These are phyloP conservation scores for Penicillium cataractarum DNA, from an alignment of 495 filamentous ascomycete genomes.

Conservation along the genomic window DNA sequence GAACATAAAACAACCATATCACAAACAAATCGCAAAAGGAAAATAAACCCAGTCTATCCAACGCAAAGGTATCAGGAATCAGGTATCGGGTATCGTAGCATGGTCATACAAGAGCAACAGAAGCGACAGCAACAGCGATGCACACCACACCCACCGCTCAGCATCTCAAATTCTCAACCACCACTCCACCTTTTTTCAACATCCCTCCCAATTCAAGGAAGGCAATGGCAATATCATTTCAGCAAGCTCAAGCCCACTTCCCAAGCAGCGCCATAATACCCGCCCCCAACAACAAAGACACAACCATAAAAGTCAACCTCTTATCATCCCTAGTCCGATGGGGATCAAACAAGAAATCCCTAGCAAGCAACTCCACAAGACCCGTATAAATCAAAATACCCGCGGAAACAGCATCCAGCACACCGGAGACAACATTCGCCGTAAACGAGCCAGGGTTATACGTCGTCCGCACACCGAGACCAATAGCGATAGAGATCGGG, in stretches of 20 bases:
- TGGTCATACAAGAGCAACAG: conserved; percentile 1
- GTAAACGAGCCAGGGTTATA: conserved; percentile 42
- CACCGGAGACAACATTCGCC: conserved; percentile 44
- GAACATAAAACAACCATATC: too few relatives aligned
- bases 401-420: conserved; percentile 42
- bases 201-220: background rate
- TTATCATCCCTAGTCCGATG: conserved; percentile 37
- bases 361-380: conserved; percentile 43
- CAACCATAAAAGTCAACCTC: conserved; percentile 42
- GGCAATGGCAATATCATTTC: background rate
- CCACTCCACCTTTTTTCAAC: background rate
- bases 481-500: conserved; percentile 44
- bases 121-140: background rate
- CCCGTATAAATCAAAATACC: conserved; percentile 48
- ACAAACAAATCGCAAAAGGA: background rate
- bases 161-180: background rate
- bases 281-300: conserved; percentile 36
- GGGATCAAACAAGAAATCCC: conserved; percentile 48
- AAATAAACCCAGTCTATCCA: conserved; percentile 33
- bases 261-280: conserved; percentile 45
- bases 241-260: conserved; percentile 41
- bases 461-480: conserved; percentile 41
- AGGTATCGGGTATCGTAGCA: conserved; percentile 6
- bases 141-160: background rate
- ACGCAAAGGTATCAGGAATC: background rate